A percentile compares a stretch with the other conserved stretches of the same genome.
Conservation (phyloP, 2,329 filamentous ascomycete genomes). For the Colletotrichum sp. region DNA sequence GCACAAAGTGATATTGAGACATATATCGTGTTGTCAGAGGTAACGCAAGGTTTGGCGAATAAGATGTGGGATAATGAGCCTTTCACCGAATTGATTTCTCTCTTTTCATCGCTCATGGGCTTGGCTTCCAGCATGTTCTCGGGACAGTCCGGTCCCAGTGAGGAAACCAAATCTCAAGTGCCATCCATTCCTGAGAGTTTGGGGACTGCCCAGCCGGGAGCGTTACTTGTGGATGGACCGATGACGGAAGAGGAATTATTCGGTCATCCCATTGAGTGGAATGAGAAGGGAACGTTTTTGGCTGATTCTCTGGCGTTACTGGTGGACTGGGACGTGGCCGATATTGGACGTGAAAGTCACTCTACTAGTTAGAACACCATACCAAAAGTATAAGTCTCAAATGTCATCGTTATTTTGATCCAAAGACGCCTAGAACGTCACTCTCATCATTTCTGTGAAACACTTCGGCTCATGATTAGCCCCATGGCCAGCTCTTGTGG, state of each 20-base stretch:
- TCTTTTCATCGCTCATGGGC: no score
- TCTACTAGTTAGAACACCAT: accelerated
- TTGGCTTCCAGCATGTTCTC: no score
- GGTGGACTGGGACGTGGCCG: neutral
- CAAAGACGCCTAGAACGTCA: no score
- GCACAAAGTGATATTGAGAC: no score
- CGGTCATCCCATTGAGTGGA: neutral
- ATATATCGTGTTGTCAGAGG: accelerated
- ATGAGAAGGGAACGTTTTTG: neutral
- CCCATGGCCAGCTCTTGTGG: accelerated
- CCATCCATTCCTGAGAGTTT: no score
- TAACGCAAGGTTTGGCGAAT: no score
- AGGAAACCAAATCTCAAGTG: accelerated
- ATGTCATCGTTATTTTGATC: no score
- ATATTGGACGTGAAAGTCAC: accelerated
- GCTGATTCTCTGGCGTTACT: neutral
- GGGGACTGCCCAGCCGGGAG: no score
- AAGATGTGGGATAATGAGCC: accelerated
- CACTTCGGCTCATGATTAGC: accelerated
- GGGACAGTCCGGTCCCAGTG: accelerated
- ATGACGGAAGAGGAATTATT: neutral
- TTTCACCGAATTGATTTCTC: accelerated
- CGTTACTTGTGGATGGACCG: no score
- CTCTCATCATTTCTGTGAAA: no score
- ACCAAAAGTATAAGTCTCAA: no score